phyloP scores from a whole-genome alignment of 352 stramenopile genomes.

The Aphanomyces cochlioides region DNA sequence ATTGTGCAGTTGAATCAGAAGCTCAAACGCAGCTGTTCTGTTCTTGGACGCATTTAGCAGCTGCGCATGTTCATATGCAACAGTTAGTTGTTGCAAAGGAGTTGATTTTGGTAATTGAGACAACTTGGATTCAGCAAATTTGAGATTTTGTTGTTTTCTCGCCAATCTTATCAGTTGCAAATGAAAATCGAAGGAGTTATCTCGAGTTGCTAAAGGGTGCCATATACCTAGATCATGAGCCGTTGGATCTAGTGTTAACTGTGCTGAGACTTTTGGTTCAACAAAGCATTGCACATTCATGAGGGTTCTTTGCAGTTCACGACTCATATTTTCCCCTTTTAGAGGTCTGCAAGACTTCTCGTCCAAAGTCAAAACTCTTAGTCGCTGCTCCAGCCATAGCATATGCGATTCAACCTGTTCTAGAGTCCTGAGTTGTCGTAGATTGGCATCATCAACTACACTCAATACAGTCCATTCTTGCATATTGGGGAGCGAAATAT shows the following conservation, averaged over 20 bases:
- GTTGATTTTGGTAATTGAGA: background rate
- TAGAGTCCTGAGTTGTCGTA: background rate
- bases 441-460: constrained; percentile 24
- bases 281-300: constrained; percentile 21
- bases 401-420: constrained; percentile 7
- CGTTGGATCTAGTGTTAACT: constrained; percentile 4
- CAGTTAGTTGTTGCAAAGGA: background rate
- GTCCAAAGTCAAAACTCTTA: constrained; percentile 7
- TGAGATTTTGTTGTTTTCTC: constrained; percentile 54
- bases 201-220: constrained; percentile 11
- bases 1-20: constrained; percentile 8
- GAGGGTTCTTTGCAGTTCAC: constrained; percentile 16
- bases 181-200: constrained; percentile 26
- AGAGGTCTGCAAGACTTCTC: background rate
- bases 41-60: constrained; percentile 40
- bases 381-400: background rate
- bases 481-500: background rate
- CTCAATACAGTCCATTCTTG: constrained; percentile 23
- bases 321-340: constrained; percentile 13
- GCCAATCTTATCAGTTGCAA: constrained; percentile 44
- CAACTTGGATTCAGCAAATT: constrained; percentile 39
- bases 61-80: constrained; percentile 41
- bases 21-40: background rate
- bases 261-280: background rate
- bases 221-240: constrained; percentile 28